phyloP scores from a whole-genome alignment of 179 eudicot genomes.

The Beta macrorhiza region DNA sequence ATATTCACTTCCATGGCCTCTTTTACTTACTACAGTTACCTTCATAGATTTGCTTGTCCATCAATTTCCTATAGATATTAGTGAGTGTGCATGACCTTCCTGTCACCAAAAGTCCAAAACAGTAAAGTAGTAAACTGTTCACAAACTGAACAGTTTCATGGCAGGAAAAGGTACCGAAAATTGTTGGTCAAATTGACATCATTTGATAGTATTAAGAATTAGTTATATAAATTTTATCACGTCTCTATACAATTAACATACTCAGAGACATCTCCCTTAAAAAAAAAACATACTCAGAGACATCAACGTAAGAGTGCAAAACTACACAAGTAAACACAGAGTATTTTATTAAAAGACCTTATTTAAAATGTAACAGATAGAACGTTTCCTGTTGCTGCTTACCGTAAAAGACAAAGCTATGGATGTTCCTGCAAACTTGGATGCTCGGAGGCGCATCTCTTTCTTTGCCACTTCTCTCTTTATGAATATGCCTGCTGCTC shows the following conservation, averaged over 20 bases:
- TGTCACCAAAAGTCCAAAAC: not conserved
- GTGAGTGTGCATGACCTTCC: not conserved
- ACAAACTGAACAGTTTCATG: not conserved
- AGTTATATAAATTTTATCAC: not conserved
- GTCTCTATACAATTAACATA: not conserved
- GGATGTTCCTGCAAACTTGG: conserved; percentile 87
- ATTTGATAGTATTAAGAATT: not conserved
- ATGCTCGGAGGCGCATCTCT: conserved; percentile 87
- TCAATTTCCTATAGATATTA: not conserved
- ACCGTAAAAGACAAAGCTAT: conserved; percentile 84
- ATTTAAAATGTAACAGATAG: conserved; percentile 48
- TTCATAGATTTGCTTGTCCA: not conserved
- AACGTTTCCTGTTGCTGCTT: conserved; percentile 78
- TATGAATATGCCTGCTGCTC: conserved; percentile 95
- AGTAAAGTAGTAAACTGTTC: not conserved
- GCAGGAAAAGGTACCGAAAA: not conserved
- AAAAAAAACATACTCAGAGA: no score
- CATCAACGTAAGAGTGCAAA: not conserved
- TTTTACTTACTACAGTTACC: not conserved
- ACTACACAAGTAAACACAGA: not conserved
- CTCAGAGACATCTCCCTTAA: no score
- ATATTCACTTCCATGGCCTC: not conserved
- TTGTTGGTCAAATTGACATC: not conserved
- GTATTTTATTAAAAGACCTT: not conserved
- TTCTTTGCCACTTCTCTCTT: conserved; percentile 94